Evolutionary conservation across 2,329 filamentous ascomycete genomes (phyloP).

Genomic region (Nothomitra cinnamomea): DNA sequence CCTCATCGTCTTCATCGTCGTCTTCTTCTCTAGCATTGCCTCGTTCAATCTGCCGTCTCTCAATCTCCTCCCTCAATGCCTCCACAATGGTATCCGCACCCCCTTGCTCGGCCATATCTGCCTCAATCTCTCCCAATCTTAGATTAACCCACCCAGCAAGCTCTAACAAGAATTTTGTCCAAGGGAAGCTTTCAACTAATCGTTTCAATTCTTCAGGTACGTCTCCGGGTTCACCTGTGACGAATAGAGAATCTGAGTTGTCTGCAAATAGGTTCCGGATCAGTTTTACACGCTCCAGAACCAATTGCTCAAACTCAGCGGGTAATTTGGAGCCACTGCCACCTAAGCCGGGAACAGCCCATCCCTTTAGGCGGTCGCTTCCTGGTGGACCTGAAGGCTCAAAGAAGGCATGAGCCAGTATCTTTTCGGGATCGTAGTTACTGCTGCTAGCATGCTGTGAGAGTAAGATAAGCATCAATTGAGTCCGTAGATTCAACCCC

Average conservation of each 20-base stretch:
- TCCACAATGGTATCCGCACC: constrained; percentile 23
- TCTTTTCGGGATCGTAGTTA: constrained; percentile 23
- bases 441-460: constrained; percentile 17
- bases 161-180: constrained; percentile 29
- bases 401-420: constrained; percentile 27
- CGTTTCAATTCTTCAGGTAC: constrained; percentile 24
- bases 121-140: constrained; percentile 28
- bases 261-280: constrained; percentile 21
- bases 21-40: constrained; percentile 11
- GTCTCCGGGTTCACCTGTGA: constrained; percentile 1
- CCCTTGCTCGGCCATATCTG: constrained; percentile 25
- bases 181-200: constrained; percentile 30
- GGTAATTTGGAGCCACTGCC: constrained; percentile 23
- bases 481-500: constrained; percentile 36
- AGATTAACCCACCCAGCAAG: constrained; percentile 29
- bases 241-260: constrained; percentile 10
- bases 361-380: constrained; percentile 11
- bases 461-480: constrained; percentile 31
- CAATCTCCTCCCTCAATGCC: constrained; percentile 12
- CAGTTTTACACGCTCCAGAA: constrained; percentile 22
- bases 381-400: constrained; percentile 9
- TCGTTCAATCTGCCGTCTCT: constrained; percentile 12
- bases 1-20: constrained; percentile 10
- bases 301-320: constrained; percentile 17
- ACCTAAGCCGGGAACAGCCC: constrained; percentile 19